Evolutionary conservation across 345 rosid genomes (phyloP), one percentile per base, ranked within the genome.

Genomic region (Camelina sativa): DNA sequence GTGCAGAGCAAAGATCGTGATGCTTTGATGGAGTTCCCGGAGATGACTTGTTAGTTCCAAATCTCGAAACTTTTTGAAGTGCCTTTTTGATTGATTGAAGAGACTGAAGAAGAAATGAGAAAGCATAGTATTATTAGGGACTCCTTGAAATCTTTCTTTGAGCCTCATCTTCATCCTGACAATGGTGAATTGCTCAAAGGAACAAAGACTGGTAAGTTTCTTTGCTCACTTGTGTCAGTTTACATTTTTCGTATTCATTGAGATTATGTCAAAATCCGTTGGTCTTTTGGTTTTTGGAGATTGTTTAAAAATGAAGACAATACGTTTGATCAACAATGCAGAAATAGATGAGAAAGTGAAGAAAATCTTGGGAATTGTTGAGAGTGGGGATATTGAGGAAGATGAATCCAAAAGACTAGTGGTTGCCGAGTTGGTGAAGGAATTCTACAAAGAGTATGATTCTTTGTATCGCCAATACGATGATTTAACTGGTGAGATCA

Each of bases 151-250:
- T 87, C 97, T 63, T 81, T 90, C 51, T 82, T 91, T 75, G 89
- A 89, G 70, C 79, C 77, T 76, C 91, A 91, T 82, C 74, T 88
- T 64, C 88, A 90, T 84, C 87, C 88, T 51, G 93, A 91, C 57
- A 80, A 80, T 20, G 87, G 72, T 63, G 93, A 89, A 59, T 82
- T 84, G 68, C 91, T 88, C 66, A 84, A 91, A 86, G 97, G 80
- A 82, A 84, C 81, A 47, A 94, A 85, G 78, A 79, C 77, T 80
- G 96, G 98, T 94, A 75, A 78, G 37, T 40, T 69, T 19, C 37
- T 53, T 30, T 38, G 11, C 17, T 17, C 20, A 59, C 34, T 19
- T 23, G 23, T 25, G 17, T 35, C 44, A 2, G 5, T 30, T 73
- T 22, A 22, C 34, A 4, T 28, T 38, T 13, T 51, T 8, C 7